Conservation (phyloP, 2,329 filamentous ascomycete genomes). For the Penicillium corylophilum region DNA sequence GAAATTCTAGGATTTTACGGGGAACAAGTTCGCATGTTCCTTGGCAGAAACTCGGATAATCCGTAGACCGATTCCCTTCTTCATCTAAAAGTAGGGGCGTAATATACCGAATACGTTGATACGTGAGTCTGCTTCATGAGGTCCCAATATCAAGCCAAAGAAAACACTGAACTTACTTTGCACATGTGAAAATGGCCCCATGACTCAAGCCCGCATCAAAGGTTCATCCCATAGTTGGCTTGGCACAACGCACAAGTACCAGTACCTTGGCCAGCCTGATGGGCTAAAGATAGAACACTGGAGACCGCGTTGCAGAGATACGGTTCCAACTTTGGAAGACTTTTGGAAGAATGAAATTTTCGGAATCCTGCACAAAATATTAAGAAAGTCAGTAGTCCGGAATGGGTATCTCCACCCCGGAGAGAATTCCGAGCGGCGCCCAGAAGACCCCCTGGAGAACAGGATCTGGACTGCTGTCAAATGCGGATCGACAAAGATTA, state of each 20-base stretch:
- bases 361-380: neutral
- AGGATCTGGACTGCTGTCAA: constrained; percentile 15
- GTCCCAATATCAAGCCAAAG: neutral
- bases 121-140: too few species aligned
- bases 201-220: neutral
- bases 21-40: neutral
- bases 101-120: neutral
- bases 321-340: too few species aligned
- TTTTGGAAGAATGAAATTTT: neutral
- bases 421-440: constrained; percentile 5
- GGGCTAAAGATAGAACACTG: constrained; percentile 1
- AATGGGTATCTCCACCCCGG: neutral
- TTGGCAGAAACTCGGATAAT: neutral
- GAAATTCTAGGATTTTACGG: neutral
- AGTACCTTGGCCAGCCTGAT: neutral
- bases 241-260: neutral
- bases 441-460: neutral
- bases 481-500: constrained; percentile 18
- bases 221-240: neutral
- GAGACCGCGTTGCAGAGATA: neutral
- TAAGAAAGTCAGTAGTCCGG: neutral
- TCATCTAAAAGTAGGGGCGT: neutral
- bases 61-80: neutral
- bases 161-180: too few species aligned
- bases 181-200: neutral